Evolutionary conservation across 805 yeast genomes (phyloP), one percentile per base, ranked within the genome.

Genomic region (Lipomyces chichibuensis): DNA sequence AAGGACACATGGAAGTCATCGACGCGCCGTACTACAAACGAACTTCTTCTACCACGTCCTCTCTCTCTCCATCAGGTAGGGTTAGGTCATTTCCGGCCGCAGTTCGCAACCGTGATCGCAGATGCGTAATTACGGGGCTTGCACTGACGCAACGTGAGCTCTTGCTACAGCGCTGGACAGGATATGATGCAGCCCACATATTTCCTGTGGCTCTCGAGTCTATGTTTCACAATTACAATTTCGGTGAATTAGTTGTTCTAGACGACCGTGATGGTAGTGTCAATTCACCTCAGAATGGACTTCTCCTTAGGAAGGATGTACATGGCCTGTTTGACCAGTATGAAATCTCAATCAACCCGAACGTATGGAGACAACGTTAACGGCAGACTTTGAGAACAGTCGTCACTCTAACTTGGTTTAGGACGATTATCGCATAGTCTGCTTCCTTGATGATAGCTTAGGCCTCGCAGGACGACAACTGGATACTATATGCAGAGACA

Each of bases 391-490:
- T 46, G 52, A 46, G 52, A 46, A 46, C 52, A 46, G 52, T 46
- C 52, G 13, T 5, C 52, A 46, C 52, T 46, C 52, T 46, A 46
- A 46, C 52, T 46, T 46, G 52, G 11, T 46, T 46, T 46, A 46
- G 52, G 52, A 46, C 11, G 52, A 46, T 46, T 46, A 46, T 46
- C 52, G 52, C 52, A 46, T 46, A 46, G 52, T 46, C 52, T 46
- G 52, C 52, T 46, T 46, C 52, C 52, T 46, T 46, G 52, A 46
- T 46, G 52, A 46, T 46, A 46, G 52, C 52, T 46, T 46, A 14
- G 52, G 52, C 52, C 52, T 46, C 52, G 52, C 52, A 46, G 52
- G 52, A 46, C 52, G 52, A 46, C 52, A 46, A 46, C 52, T 46
- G 52, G 52, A 46, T 46, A 46, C 52, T 46, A 46, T 46, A 46